Percentiles rank a stretch among this genome's conserved stretches.
These are phyloP conservation scores for Cladophialophora bantiana DNA, from an alignment of 2,329 filamentous ascomycete species.

Conservation along the genomic window DNA sequence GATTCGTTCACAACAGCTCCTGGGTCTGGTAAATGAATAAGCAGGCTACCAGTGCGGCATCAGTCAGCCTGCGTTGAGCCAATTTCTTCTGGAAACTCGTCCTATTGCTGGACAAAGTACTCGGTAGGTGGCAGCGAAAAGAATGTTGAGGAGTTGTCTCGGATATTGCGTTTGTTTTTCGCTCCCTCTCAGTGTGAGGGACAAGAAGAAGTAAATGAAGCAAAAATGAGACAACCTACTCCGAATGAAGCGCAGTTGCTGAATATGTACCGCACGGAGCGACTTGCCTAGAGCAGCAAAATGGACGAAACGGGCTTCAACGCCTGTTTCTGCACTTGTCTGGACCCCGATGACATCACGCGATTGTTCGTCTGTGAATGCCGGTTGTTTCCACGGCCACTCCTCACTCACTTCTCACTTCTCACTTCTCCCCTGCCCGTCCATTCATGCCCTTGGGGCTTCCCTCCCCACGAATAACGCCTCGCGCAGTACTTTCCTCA, in stretches of 20 bases:
- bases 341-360: constrained; percentile 1
- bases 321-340: background rate
- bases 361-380: background rate
- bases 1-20: background rate
- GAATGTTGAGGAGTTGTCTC: background rate
- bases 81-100: constrained; percentile 20
- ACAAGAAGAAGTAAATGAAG: background rate
- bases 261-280: background rate
- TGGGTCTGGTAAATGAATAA: constrained; percentile 22
- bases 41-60: constrained; percentile 11
- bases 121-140: background rate
- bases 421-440: background rate
- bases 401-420: too few species aligned
- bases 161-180: background rate
- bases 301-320: background rate
- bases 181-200: background rate
- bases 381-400: background rate
- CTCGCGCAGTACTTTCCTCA: background rate
- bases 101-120: background rate
- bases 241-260: background rate
- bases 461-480: background rate
- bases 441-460: background rate
- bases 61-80: constrained; percentile 25
- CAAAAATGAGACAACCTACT: background rate
- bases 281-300: background rate